Base-by-base conservation (phyloP, 345 rosid species). In the Cardamine resedifolia region DNA sequence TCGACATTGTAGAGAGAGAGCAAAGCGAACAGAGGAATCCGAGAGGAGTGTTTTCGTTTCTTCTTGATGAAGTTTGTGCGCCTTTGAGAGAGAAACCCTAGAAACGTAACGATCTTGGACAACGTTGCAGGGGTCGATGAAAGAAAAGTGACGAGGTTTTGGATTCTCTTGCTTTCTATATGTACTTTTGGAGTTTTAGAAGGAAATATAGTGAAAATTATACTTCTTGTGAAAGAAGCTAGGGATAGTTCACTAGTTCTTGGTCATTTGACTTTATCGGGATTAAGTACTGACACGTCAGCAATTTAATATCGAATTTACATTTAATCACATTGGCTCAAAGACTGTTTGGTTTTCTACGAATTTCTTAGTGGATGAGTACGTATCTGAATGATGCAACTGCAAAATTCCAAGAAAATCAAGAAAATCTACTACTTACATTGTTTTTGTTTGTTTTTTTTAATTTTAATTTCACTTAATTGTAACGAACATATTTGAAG, bases 1-100 rank as follows among this genome's bases (percentile, higher is more conserved):
- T 28, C 31, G 64, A 14, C 64, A 68, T 68, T 26, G 55, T 20
- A n/a, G n/a, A 20, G 62, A 67, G 18, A 61, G 16, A 41, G 45
- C 18, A 2, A 41, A 41, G 45, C 7, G 45, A 52, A 51, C 18
- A 51, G 62, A 66, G 53, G 53, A 68, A 55, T 18, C 63, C 9
- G 71, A 23, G 53, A 14, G 64, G 31, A 21, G 64, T 49, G 63
- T 20, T 6, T 19, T 58, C 44, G 21, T 58, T 19, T 12, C 16
- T 43, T 68, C 23, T 55, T 21, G 71, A 51, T 19, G 38, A 66
- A 36, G 41, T 14, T 30, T 49, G 47, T 24, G 51, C 36, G 66
- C 5, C 34, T 60, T 24, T 43, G 53, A n/a, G 53, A 62, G 19
- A 62, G 19, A 24, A 63, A 28, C 53, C 68, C 19, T 45, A 45